A percentile compares a stretch with the other conserved stretches of the same genome.
These are phyloP conservation scores for Hibiscus trionum DNA, from an alignment of 345 rosid genomes.

Conservation along the genomic window DNA sequence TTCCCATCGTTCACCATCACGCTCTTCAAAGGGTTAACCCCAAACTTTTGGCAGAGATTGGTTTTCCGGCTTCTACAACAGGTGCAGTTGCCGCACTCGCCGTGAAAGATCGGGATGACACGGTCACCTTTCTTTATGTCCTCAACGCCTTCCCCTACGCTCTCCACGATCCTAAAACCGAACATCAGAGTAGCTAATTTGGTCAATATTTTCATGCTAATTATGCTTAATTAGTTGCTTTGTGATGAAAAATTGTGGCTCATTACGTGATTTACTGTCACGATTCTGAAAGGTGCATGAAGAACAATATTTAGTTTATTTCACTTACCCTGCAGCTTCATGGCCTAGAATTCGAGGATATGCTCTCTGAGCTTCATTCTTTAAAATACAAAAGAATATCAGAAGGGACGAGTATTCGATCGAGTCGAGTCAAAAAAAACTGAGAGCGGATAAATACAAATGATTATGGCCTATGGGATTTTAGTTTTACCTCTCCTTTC, in stretches of 20 bases:
- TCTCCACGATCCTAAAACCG: conserved; percentile 46
- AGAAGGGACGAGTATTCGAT: not conserved
- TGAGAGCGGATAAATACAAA: not conserved
- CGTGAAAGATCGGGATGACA: conserved; percentile 57
- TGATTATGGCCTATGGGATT: not conserved
- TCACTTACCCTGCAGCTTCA: conserved; percentile 63
- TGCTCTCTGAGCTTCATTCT: conserved; percentile 57
- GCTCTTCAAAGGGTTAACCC: conserved; percentile 45
- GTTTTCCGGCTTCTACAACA: conserved; percentile 33
- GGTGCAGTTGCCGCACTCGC: conserved; percentile 62
- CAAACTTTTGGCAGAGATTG: conserved; percentile 40
- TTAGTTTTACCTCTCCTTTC: conserved; percentile 47
- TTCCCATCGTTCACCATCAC: conserved; percentile 48
- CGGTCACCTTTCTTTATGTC: conserved; percentile 56
- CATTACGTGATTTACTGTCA: too few relatives aligned
- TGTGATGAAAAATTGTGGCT: too few relatives aligned
- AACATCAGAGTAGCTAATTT: not conserved
- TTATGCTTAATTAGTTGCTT: too few relatives aligned
- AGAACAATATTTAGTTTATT: too few relatives aligned
- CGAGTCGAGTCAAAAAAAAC: not conserved
- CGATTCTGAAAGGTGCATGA: too few relatives aligned
- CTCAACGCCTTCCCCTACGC: conserved; percentile 54
- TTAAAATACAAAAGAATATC: not conserved
- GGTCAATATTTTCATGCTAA: too few relatives aligned
- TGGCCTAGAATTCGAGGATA: conserved; percentile 70